Percentiles rank a stretch among this genome's conserved stretches.
Conservation (phyloP, 2,329 filamentous ascomycete genomes). For the Talaromyces funiculosus region DNA sequence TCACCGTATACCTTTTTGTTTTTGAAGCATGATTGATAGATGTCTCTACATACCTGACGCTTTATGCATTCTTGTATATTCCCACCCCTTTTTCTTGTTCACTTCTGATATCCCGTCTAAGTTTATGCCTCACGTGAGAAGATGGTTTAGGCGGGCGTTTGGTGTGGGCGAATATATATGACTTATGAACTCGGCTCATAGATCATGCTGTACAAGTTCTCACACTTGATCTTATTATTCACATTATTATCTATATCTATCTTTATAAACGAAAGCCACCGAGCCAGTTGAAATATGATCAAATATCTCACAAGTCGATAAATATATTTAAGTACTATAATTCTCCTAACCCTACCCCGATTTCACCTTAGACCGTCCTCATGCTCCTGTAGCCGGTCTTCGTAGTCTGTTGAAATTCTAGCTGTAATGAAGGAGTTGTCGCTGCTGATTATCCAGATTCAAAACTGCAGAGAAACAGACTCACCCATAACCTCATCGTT, state of each 20-base stretch:
- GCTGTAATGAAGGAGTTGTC: background rate
- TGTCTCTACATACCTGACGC: background rate
- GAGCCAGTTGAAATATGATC: too few species aligned
- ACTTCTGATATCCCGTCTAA: background rate
- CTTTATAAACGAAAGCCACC: too few species aligned
- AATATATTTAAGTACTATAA: too few species aligned
- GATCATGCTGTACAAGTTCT: background rate
- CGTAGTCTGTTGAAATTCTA: background rate
- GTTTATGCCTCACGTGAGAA: background rate
- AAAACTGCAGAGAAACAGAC: background rate
- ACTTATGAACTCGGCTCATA: background rate
- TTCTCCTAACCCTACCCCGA: background rate
- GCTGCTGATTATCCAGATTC: too few species aligned
- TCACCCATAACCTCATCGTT: background rate
- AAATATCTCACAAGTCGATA: too few species aligned
- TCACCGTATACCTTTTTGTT: background rate
- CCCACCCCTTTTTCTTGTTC: background rate
- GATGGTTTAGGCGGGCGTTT: background rate
- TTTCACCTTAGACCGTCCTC: too few species aligned
- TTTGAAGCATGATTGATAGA: slow-evolving; percentile 1
- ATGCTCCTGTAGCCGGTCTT: background rate
- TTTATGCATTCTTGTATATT: slow-evolving; percentile 1
- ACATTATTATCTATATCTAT: too few species aligned
- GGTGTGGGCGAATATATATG: background rate
- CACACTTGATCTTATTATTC: background rate